Evolutionary conservation across 768 basidiomycete species (phyloP), one percentile per base, ranked within the genome.

Genomic region (Trametes coccinea): DNA sequence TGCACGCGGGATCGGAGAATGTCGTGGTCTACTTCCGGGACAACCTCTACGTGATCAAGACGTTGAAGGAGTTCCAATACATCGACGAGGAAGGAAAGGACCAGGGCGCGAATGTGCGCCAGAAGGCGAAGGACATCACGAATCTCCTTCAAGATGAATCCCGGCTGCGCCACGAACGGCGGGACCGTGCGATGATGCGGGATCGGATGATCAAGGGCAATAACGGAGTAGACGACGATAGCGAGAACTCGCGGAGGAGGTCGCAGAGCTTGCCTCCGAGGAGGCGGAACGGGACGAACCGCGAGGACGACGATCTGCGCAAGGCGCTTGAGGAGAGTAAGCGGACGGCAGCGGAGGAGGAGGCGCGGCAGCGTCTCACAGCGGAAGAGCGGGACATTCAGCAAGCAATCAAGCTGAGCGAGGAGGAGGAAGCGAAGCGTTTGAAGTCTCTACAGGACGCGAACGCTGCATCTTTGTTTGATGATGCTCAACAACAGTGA

Each of bases 1-100:
- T 99, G 30, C 96, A 98, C 71, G 90, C 94, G 61, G 97, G 97
- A 43, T 95, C 93, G 1, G 97, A 98, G 76, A 98, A 99, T 73
- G 95, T 98, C 22, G 94, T 98, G 62, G 91, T 97, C 71, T 99
- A 99, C 78, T 98, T 98, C 81, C 87, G 87, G 49, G 95, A 99
- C 74, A 98, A 99, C 72, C 76, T 97, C 62, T 99, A 98, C 76
- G 84, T 98, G 73, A 87, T 99, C 85, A 98, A 98, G 80, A 98
- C 96, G 2, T 85, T 99, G 62, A 96, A 98, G 74, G 97, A 99
- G 75, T 99, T 99, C 76, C 96, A 98, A 68, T 97, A 87, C 71
- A 74, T 96, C 59, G 97, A 98, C 74, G 97, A 98, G 69, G 88
- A 92, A 41, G 91, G 89, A 53, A 97, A 97, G 74, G 97, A 99